A percentile compares a stretch with the other conserved stretches of the same genome.
Conservation (phyloP, 1,139 yeast species). For the Pneumocystis jirovecii region DNA sequence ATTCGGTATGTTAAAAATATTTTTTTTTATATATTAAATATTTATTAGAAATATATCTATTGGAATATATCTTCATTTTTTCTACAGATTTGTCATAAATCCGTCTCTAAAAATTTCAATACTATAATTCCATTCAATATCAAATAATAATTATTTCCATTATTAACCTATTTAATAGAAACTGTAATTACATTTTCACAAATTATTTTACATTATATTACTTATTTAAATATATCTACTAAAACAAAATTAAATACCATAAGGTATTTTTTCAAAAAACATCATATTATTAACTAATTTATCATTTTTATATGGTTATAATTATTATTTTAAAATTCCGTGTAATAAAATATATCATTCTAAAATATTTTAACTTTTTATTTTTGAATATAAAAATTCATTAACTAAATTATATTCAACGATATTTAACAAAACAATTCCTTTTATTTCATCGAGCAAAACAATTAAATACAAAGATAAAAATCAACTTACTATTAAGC, state of each 20-base stretch:
- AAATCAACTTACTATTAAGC: neutral
- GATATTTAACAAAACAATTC: neutral
- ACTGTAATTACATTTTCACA: no score
- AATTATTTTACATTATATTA: no score
- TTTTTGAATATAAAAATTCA: neutral
- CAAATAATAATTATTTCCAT: no score
- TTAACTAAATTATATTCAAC: neutral
- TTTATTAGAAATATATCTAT: no score
- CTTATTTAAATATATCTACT: neutral
- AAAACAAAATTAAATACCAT: no score
- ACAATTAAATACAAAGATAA: neutral
- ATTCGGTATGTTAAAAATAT: neutral
- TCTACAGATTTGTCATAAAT: no score
- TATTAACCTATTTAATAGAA: neutral
- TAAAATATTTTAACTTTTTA: no score
- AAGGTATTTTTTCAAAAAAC: no score
- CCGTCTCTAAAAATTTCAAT: neutral
- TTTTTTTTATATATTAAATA: neutral
- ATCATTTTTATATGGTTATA: no score
- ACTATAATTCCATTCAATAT: neutral
- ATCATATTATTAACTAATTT: neutral
- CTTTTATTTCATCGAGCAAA: neutral
- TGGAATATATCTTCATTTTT: no score
- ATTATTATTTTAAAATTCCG: no score
- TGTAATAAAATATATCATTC: no score